phyloP scores from a whole-genome alignment of 495 filamentous ascomycete genomes.

The Lasiosphaeriaceae sp. region DNA sequence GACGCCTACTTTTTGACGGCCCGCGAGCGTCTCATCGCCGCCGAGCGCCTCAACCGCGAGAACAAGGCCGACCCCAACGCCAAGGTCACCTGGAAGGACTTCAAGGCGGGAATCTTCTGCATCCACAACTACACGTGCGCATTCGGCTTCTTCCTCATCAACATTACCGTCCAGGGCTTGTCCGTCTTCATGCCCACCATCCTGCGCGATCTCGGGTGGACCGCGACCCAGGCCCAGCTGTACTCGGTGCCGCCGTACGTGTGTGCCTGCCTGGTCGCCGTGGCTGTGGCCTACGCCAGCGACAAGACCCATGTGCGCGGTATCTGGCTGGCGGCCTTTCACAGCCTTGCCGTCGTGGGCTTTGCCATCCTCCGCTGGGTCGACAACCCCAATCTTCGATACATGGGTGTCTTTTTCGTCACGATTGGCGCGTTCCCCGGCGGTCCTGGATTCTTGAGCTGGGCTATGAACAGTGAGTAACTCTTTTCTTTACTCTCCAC shows the following conservation, averaged over 20 bases:
- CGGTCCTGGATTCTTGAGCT: slow-evolving; percentile 52
- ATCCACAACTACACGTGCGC: slow-evolving; percentile 48
- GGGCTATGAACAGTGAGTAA: slow-evolving; percentile 50
- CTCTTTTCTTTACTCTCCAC: background rate
- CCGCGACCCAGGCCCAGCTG: slow-evolving; percentile 41
- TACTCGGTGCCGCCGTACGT: slow-evolving; percentile 53
- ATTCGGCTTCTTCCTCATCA: slow-evolving; percentile 47
- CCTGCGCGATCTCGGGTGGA: slow-evolving; percentile 43
- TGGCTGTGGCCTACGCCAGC: slow-evolving; percentile 53
- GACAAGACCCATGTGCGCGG: slow-evolving; percentile 61
- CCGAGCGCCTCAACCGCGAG: slow-evolving; percentile 38
- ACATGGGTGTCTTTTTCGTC: slow-evolving; percentile 46
- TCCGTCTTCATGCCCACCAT: slow-evolving; percentile 52
- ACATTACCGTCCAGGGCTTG: slow-evolving; percentile 49
- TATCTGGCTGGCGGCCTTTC: slow-evolving; percentile 47
- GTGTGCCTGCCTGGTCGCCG: slow-evolving; percentile 50
- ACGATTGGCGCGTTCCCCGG: slow-evolving; percentile 50
- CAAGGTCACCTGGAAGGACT: slow-evolving; percentile 34
- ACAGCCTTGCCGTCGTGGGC: slow-evolving; percentile 41
- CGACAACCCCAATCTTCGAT: slow-evolving; percentile 23
- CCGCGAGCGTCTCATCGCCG: slow-evolving; percentile 46
- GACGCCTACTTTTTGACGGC: slow-evolving; percentile 48
- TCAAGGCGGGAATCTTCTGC: slow-evolving; percentile 36
- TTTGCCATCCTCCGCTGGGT: slow-evolving; percentile 35
- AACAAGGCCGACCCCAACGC: slow-evolving; percentile 31